Conservation (phyloP, 2,329 filamentous ascomycete species). For the Ampelomyces quisqualis region DNA sequence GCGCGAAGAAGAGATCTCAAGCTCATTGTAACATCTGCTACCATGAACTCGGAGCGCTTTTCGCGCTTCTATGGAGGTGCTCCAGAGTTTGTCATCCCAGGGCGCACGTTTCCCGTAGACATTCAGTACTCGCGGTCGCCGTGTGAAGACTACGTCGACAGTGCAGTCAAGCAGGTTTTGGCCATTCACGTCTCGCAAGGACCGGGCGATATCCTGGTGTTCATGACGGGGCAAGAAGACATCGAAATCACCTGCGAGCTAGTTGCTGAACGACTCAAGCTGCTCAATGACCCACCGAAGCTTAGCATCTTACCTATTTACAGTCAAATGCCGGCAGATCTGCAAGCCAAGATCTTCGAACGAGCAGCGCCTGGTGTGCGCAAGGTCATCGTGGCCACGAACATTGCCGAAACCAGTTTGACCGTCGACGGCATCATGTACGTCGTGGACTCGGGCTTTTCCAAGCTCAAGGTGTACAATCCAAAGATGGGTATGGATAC, state of each 20-base stretch:
- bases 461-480: constrained; percentile 98
- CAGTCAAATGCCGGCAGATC: constrained; percentile 97
- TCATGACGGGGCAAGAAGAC: constrained; percentile 99
- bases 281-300: constrained; percentile 91
- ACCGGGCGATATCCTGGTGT: constrained; percentile 89
- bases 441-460: constrained; percentile 93
- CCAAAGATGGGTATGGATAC: constrained; percentile 99
- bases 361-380: constrained; percentile 84
- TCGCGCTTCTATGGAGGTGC: constrained; percentile 95
- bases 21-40: constrained; percentile 95
- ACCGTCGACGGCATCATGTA: constrained; percentile 99
- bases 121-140: constrained; percentile 93
- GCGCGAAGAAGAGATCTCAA: constrained; percentile 87
- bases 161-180: constrained; percentile 91
- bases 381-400: constrained; percentile 97
- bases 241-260: constrained; percentile 96
- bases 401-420: constrained; percentile 96
- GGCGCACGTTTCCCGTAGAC: constrained; percentile 94
- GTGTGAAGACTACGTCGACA: constrained; percentile 96
- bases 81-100: constrained; percentile 94
- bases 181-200: constrained; percentile 96
- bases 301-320: constrained; percentile 96
- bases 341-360: constrained; percentile 98
- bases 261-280: constrained; percentile 79
- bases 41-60: constrained; percentile 97